Evolutionary conservation across 441 rosid genomes (phyloP), one percentile per base, ranked within the genome.

Genomic region (Pelargonium australe): DNA sequence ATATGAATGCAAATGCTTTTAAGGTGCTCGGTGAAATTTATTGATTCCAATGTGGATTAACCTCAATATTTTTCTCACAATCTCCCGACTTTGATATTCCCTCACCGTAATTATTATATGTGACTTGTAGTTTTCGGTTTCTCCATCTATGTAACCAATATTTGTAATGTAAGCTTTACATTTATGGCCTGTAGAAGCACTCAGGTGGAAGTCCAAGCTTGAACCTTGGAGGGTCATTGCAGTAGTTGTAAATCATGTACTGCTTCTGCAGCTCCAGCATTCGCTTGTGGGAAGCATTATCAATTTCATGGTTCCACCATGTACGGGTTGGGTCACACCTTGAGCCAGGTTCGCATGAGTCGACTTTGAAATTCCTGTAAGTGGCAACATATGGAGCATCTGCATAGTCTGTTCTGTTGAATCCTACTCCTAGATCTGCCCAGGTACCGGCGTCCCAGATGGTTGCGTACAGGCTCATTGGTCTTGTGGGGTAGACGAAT

Each of bases 231-330:
- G 5, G n/a, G 34, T 61, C 37, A 11, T 61, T 12, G 7, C 64
- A 61, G 40, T 61, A 61, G 25, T 61, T 34, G 28, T 61, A 61
- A 61, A 61, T 61, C 64, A 61, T 61, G 64, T 61, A 61, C 37
- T 61, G 64, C 14, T 61, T 23, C 16, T 23, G 28, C n/a, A 61
- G 7, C 16, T 25, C 37, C 25, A 10, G 37, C 64, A 61, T 61
- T 10, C 5, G 12, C 64, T 61, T 25, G 17, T 61, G 5, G 37
- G 37, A 60, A 11, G 3, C 64, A 23, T 11, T 31, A 25, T 61
- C 40, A 25, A 61, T 23, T 12, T n/a, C 37, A 61, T 61, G 64
- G n/a, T 61, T 23, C 64, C 64, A 61, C 64, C 64, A 61, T 23
- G 64, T 31, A 61, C 64, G 64, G 7, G 40, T 23, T 7, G 37